Percentiles rank a stretch among this genome's conserved stretches.
Conservation (phyloP, 1,284 basidiomycete genomes). For the Melampsora americana region DNA sequence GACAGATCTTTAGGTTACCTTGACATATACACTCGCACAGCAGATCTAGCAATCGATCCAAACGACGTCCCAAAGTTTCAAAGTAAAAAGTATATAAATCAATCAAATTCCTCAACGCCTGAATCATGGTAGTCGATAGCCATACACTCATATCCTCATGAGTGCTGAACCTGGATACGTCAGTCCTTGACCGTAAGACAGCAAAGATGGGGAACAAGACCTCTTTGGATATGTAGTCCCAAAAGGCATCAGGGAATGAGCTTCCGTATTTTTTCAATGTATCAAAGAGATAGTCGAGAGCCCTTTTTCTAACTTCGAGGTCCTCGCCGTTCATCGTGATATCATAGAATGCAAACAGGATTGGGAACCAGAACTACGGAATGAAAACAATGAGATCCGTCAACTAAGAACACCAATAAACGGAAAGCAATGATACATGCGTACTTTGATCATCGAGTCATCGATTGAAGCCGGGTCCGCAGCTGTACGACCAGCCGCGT, state of each 20-base stretch:
- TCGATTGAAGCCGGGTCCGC: slow-evolving; percentile 59
- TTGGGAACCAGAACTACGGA: slow-evolving; percentile 81
- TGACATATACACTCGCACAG: slow-evolving; percentile 98
- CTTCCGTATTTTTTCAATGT: slow-evolving; percentile 87
- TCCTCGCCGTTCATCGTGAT: slow-evolving; percentile 99
- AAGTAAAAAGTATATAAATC: slow-evolving; percentile 97
- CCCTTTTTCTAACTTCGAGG: slow-evolving; percentile 91
- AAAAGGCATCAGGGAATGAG: slow-evolving; percentile 86
- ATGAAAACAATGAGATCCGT: slow-evolving; percentile 25
- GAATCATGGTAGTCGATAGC: slow-evolving; percentile 98
- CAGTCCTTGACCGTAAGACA: slow-evolving; percentile 75
- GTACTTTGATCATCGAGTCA: slow-evolving; percentile 73
- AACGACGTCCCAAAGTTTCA: slow-evolving; percentile 79
- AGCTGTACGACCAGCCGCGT: slow-evolving; percentile 45
- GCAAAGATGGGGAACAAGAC: slow-evolving; percentile 98
- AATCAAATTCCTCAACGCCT: slow-evolving; percentile 90
- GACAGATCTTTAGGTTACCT: slow-evolving; percentile 62
- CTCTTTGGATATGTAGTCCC: slow-evolving; percentile 96
- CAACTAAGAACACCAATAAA: neutral
- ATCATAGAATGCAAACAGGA: slow-evolving; percentile 94
- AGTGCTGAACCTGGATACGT: slow-evolving; percentile 85
- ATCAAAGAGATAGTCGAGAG: slow-evolving; percentile 89
- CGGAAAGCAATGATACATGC: neutral
- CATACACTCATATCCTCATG: slow-evolving; percentile 99
- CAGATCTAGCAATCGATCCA: slow-evolving; percentile 87